These are phyloP conservation scores for Gastrodia elata DNA, from an alignment of 106 monocot genomes.

Conservation along the genomic window DNA sequence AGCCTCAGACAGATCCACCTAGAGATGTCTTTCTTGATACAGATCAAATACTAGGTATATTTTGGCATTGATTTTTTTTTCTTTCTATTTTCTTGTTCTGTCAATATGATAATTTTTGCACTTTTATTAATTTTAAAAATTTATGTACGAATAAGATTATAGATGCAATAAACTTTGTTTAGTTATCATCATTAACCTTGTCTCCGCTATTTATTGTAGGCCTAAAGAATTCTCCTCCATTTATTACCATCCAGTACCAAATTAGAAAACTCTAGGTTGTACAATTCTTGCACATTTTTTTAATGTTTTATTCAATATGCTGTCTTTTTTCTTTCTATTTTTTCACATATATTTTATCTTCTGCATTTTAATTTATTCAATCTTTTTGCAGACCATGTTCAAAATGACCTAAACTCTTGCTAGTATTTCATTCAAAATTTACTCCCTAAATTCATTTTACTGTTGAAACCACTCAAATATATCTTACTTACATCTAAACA, in stretches of 20 bases:
- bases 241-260: background rate
- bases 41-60: constrained; percentile 44
- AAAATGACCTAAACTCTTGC: background rate
- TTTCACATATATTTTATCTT: background rate
- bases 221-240: background rate
- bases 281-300: background rate
- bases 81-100: background rate
- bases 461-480: too few species aligned
- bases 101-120: background rate
- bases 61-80: background rate
- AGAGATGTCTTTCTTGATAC: constrained; percentile 26
- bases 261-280: background rate
- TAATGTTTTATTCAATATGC: background rate
- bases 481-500: too few species aligned
- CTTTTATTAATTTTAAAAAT: background rate
- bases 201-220: background rate
- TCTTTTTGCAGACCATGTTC: background rate
- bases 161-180: background rate
- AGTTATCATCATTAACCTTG: background rate
- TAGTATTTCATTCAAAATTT: background rate
- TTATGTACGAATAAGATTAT: background rate
- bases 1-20: constrained; percentile 13
- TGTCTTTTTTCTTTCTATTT: background rate
- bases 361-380: background rate
- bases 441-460: background rate